Evolutionary conservation across 176 grass and related monocot genomes (phyloP).

Genomic region (Otatea glauca): DNA sequence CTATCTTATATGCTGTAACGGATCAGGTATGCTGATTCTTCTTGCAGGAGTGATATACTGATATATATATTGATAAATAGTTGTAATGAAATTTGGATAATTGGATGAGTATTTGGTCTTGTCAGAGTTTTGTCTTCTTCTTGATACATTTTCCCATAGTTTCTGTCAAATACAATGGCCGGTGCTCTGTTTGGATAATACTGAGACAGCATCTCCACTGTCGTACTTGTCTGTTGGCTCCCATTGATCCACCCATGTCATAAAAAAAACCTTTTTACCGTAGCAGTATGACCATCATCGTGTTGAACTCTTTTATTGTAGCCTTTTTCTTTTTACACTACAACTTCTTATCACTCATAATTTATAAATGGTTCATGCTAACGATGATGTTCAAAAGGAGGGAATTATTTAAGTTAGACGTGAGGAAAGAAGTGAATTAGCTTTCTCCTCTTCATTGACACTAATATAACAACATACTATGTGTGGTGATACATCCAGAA

Average conservation of each 20-base stretch:
- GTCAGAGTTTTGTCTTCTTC: not conserved
- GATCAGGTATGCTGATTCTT: slow-evolving; percentile 75
- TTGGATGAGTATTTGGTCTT: not conserved
- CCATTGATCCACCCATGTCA: not conserved
- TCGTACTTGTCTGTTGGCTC: not conserved
- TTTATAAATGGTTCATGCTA: slow-evolving; percentile 13
- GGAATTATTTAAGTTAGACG: not conserved
- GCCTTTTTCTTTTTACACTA: not conserved
- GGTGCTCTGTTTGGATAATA: not conserved
- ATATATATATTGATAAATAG: not conserved
- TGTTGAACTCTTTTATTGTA: not conserved
- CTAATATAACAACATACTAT: slow-evolving; percentile 5
- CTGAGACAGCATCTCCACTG: not conserved
- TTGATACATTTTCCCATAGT: not conserved
- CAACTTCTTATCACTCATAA: not conserved
- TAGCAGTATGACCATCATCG: not conserved
- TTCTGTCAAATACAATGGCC: slow-evolving; percentile 5
- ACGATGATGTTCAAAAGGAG: not conserved
- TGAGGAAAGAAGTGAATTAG: not conserved
- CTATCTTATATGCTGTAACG: slow-evolving; percentile 90
- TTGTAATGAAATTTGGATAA: slow-evolving; percentile 18
- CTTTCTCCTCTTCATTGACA: not conserved
- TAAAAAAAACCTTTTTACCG: not conserved
- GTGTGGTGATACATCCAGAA: not conserved
- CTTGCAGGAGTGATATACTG: not conserved